Conservation (phyloP, 768 basidiomycete genomes). For the Imleria badia region DNA sequence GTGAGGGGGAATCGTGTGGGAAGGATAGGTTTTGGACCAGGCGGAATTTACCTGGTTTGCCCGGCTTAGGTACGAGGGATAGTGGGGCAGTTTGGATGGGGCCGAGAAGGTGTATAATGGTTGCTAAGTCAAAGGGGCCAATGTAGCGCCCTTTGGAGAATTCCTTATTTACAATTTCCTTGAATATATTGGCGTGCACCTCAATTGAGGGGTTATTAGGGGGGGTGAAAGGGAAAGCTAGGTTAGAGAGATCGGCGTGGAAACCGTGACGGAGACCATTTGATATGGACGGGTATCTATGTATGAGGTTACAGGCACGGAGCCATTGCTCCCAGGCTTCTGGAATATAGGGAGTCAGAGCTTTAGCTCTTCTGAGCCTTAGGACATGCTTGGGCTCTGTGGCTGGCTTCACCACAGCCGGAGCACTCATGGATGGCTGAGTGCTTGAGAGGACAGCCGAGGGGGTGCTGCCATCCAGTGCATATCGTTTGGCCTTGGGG, state of each 20-base stretch:
- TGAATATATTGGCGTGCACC: background rate
- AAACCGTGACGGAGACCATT: background rate
- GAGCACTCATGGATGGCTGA: background rate
- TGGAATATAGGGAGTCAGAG: background rate
- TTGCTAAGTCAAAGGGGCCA: fast-evolving
- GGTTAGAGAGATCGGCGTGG: background rate
- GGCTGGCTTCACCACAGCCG: background rate
- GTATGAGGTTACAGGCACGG: background rate
- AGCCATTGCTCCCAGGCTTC: background rate
- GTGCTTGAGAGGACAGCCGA: background rate
- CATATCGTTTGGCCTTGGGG: no score
- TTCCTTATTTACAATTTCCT: background rate
- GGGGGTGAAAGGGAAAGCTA: background rate
- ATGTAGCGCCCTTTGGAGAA: background rate
- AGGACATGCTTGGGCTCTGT: background rate
- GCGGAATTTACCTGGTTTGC: background rate
- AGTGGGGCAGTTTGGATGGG: background rate
- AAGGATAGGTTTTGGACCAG: background rate
- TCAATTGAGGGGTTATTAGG: background rate
- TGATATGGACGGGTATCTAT: background rate
- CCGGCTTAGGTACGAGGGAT: background rate
- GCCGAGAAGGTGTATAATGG: background rate
- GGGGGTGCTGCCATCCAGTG: no score
- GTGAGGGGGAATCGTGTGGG: background rate
- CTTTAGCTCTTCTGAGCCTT: background rate